Percentiles rank a stretch among this genome's conserved stretches.
phyloP scores from a whole-genome alignment of 2,329 filamentous ascomycete genomes.

The Aspergillus chevalieri region DNA sequence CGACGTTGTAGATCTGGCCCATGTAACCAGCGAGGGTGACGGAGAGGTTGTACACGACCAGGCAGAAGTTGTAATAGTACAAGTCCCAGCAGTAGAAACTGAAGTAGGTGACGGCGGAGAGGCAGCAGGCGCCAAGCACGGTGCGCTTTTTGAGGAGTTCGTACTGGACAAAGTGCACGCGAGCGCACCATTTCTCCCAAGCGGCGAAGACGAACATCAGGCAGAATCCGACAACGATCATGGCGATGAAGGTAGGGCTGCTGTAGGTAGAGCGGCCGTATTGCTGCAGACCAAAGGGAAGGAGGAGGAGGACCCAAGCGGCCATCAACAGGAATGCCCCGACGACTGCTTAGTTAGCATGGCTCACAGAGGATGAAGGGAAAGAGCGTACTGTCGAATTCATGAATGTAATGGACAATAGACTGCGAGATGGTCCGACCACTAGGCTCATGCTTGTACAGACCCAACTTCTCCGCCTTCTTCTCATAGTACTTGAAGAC shows the following conservation, averaged over 20 bases:
- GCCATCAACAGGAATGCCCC: slow-evolving; percentile 56
- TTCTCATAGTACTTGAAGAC: slow-evolving; percentile 52
- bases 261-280: slow-evolving; percentile 37
- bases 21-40: slow-evolving; percentile 42
- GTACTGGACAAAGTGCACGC: slow-evolving; percentile 51
- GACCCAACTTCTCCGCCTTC: slow-evolving; percentile 51
- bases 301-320: slow-evolving; percentile 58
- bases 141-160: slow-evolving; percentile 46
- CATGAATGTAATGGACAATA: slow-evolving; percentile 49
- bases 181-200: slow-evolving; percentile 51
- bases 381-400: slow-evolving; percentile 55
- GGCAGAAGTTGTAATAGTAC: slow-evolving; percentile 51
- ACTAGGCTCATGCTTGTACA: slow-evolving; percentile 41
- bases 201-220: slow-evolving; percentile 49
- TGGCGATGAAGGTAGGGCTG: slow-evolving; percentile 44
- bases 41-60: slow-evolving; percentile 46
- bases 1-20: slow-evolving; percentile 49
- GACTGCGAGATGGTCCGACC: slow-evolving; percentile 45
- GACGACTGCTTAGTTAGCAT: slow-evolving; percentile 34
- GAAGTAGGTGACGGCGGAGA: slow-evolving; percentile 45
- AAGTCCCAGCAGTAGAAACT: slow-evolving; percentile 49
- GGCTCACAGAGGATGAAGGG: neutral
- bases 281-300: slow-evolving; percentile 57
- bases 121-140: slow-evolving; percentile 47
- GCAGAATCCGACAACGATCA: slow-evolving; percentile 50